Percentiles rank a stretch among this genome's conserved stretches.
Evolutionary conservation across 768 basidiomycete species (phyloP).

Genomic region (Chalciporus pseudorubinellus): DNA sequence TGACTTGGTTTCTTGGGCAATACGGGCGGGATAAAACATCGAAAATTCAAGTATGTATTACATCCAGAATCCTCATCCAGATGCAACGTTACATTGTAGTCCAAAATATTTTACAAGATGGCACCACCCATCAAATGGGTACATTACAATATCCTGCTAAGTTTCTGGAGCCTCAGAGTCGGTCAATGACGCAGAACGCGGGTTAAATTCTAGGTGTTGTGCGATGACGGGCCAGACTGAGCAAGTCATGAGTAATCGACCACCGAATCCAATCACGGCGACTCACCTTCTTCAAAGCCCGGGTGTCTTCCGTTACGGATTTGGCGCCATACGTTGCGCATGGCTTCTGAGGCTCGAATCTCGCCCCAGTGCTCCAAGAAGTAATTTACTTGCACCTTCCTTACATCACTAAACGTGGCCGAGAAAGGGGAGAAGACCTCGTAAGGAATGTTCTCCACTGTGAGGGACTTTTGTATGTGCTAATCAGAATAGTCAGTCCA

Average conservation of each 20-base stretch:
- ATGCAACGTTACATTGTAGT: slow-evolving; percentile 9
- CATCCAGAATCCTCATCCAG: neutral
- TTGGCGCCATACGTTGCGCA: slow-evolving; percentile 83
- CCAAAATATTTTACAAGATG: slow-evolving; percentile 5
- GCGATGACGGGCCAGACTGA: slow-evolving; percentile 69
- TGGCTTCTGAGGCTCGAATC: slow-evolving; percentile 78
- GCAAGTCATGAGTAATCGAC: slow-evolving; percentile 10
- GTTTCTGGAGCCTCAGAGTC: slow-evolving; percentile 21
- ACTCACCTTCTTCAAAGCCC: slow-evolving; percentile 81
- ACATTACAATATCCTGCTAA: slow-evolving; percentile 4
- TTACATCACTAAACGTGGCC: slow-evolving; percentile 75
- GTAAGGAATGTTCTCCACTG: slow-evolving; percentile 76
- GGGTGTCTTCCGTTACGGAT: slow-evolving; percentile 81
- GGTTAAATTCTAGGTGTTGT: slow-evolving; percentile 59
- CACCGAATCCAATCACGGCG: neutral
- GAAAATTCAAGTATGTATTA: neutral
- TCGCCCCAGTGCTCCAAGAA: slow-evolving; percentile 82
- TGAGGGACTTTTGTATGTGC: slow-evolving; percentile 76
- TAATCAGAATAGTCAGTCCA: slow-evolving; percentile 26
- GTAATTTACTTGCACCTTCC: slow-evolving; percentile 78
- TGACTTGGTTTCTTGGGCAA: neutral
- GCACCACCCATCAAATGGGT: slow-evolving; percentile 4
- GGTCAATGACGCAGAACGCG: slow-evolving; percentile 29
- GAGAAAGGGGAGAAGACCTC: slow-evolving; percentile 87
- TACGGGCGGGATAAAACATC: neutral